Conservation (phyloP, 2,329 filamentous ascomycete genomes). For the Trichoderma aggressivum region DNA sequence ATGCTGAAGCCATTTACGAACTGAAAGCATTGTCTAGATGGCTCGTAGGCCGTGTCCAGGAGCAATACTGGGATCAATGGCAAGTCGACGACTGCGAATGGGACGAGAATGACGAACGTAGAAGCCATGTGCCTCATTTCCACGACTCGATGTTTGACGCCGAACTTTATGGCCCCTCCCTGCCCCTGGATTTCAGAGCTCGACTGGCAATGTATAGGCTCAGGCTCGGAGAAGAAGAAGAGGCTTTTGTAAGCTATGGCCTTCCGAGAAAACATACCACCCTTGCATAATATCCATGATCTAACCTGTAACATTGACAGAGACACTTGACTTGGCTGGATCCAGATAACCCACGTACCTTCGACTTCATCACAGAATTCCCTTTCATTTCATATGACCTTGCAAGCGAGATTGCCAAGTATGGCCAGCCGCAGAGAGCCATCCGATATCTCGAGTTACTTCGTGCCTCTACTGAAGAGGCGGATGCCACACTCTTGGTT, state of each 20-base stretch:
- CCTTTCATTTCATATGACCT: conserved; percentile 75
- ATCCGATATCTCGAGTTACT: conserved; percentile 57
- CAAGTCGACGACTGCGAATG: conserved; percentile 82
- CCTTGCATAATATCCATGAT: neutral
- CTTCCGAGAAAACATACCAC: neutral
- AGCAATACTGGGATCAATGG: conserved; percentile 73
- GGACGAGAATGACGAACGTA: conserved; percentile 70
- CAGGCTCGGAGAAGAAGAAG: conserved; percentile 61
- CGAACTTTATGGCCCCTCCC: conserved; percentile 64
- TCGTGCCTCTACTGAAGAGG: conserved; percentile 44
- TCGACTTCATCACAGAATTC: conserved; percentile 58
- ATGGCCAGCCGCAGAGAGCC: conserved; percentile 37
- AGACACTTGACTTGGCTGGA: conserved; percentile 68
- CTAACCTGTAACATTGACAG: conserved; percentile 34
- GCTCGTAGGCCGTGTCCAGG: conserved; percentile 71
- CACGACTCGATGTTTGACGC: conserved; percentile 49
- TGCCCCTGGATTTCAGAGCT: conserved; percentile 78
- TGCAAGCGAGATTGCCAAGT: conserved; percentile 43
- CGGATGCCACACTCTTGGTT: conserved; percentile 51
- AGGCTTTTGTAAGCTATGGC: conserved; percentile 64
- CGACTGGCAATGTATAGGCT: conserved; percentile 84
- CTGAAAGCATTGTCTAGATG: conserved; percentile 74
- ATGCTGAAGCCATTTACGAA: conserved; percentile 62
- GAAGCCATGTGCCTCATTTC: conserved; percentile 61
- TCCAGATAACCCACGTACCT: conserved; percentile 50